Evolutionary conservation across 148 eudicot genomes (phyloP).

Genomic region (Cornus controversa): DNA sequence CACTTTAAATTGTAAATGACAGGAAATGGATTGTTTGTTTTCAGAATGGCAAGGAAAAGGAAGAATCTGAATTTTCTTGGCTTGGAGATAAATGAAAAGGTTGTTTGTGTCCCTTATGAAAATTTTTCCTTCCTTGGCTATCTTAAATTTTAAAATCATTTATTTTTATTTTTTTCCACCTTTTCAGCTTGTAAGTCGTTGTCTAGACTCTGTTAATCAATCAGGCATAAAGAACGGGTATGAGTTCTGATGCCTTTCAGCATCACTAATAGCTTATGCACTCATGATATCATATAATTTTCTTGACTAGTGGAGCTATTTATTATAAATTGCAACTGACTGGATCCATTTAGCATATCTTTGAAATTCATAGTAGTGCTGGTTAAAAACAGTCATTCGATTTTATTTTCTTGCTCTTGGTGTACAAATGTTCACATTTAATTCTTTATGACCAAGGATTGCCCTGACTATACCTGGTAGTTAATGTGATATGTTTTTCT

Average conservation of each 20-base stretch:
- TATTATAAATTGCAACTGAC: background rate
- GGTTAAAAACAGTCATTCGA: too few species aligned
- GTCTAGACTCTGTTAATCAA: conserved; percentile 42
- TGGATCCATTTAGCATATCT: background rate
- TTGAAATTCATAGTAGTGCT: background rate
- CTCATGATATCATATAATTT: background rate
- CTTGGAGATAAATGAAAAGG: conserved; percentile 84
- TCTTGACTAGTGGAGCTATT: conserved; percentile 4
- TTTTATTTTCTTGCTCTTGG: background rate
- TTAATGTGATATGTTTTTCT: background rate
- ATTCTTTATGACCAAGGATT: too few species aligned
- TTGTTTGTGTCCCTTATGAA: conserved; percentile 17
- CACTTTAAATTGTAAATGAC: conserved; percentile 19
- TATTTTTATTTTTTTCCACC: conserved; percentile 2
- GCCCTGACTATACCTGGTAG: background rate
- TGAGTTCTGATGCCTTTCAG: conserved; percentile 14
- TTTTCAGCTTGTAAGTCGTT: conserved; percentile 70
- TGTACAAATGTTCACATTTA: background rate
- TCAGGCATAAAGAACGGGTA: conserved; percentile 58
- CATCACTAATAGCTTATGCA: background rate
- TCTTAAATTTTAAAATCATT: conserved; percentile 8
- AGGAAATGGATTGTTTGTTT: conserved; percentile 87
- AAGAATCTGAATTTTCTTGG: conserved; percentile 74
- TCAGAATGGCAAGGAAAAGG: conserved; percentile 58
- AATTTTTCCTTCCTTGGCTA: background rate